phyloP scores from a whole-genome alignment of 2,329 filamentous ascomycete genomes.

The Mollisiaceae sp. region DNA sequence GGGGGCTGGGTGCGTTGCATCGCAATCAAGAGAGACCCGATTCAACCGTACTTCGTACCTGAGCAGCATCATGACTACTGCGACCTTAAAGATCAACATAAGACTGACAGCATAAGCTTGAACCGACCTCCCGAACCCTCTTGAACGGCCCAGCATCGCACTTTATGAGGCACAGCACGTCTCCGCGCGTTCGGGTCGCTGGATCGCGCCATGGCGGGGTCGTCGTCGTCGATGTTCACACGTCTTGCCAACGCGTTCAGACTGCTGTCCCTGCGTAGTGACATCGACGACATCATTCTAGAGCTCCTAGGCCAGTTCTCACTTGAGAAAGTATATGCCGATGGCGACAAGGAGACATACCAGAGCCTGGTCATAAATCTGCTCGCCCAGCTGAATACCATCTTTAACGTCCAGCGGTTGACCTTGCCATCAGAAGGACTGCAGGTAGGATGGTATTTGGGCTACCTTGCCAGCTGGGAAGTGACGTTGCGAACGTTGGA shows the following conservation, averaged over 20 bases:
- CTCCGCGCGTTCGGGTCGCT: slow-evolving; percentile 4
- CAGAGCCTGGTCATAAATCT: slow-evolving; percentile 45
- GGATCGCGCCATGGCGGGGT: slow-evolving; percentile 35
- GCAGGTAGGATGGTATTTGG: slow-evolving; percentile 46
- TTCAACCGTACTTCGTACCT: background rate
- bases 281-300: slow-evolving; percentile 49
- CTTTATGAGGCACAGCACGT: slow-evolving; percentile 18
- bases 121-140: slow-evolving; percentile 4
- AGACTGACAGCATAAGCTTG: slow-evolving; percentile 12
- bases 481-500: slow-evolving; percentile 46
- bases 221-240: slow-evolving; percentile 46
- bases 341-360: slow-evolving; percentile 44
- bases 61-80: background rate
- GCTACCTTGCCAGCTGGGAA: slow-evolving; percentile 49
- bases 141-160: background rate
- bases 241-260: slow-evolving; percentile 46
- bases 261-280: slow-evolving; percentile 46
- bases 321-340: slow-evolving; percentile 48
- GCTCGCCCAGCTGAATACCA: slow-evolving; percentile 46
- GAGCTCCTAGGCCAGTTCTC: slow-evolving; percentile 51
- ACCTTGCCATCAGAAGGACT: slow-evolving; percentile 46
- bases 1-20: background rate
- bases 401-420: slow-evolving; percentile 49
- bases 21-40: slow-evolving; percentile 12
- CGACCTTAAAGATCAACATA: background rate